Evolutionary conservation across 306 rosid species (phyloP), one percentile per base, ranked within the genome.

Genomic region (Morella rubra): DNA sequence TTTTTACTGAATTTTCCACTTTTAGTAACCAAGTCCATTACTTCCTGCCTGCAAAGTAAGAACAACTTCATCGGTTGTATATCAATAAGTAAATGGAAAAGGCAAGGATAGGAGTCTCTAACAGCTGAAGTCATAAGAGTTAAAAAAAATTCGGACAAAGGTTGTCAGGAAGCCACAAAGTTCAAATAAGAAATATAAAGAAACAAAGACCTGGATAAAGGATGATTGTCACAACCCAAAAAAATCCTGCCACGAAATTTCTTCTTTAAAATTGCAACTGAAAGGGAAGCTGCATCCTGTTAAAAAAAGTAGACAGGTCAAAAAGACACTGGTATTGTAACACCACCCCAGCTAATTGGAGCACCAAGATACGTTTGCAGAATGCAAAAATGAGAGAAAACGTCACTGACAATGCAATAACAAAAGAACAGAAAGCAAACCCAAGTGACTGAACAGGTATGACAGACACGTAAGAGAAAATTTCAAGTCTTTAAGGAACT

Each of bases 141-240:
- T 44, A 40, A 5, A 27, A 56, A 7, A 8, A 15, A 9, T 53
- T 11, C n/a, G 27, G 41, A 54, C 51, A 51, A 7, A 66, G 14
- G 71, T 66, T 46, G 45, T 67, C 42, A n/a, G 37, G 47, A 12
- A 45, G 19, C 75, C 61, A 58, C 51, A 16, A 41, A 46, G 8
- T 40, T 72, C 19, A 61, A 40, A 69, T 71, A 11, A 71, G n/a
- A 74, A 45, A 12, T 61, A 27, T 49, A 58, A 50, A 76, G 61
- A 61, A 68, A 44, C 53, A 49, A 47, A 72, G 72, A 95, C 99
- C 99, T 95, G 90, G 97, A 90, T 66, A 95, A 71, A 76, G 99
- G 99, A 80, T 95, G 97, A 85, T 89, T 89, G 64, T 95, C 99
- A 72, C 97, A 92, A 64, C 97, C 99, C 84, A 95, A 83, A 83